Percentiles rank a stretch among this genome's conserved stretches.
phyloP scores from a whole-genome alignment of 768 basidiomycete species.

The Coprinopsis cinerea region DNA sequence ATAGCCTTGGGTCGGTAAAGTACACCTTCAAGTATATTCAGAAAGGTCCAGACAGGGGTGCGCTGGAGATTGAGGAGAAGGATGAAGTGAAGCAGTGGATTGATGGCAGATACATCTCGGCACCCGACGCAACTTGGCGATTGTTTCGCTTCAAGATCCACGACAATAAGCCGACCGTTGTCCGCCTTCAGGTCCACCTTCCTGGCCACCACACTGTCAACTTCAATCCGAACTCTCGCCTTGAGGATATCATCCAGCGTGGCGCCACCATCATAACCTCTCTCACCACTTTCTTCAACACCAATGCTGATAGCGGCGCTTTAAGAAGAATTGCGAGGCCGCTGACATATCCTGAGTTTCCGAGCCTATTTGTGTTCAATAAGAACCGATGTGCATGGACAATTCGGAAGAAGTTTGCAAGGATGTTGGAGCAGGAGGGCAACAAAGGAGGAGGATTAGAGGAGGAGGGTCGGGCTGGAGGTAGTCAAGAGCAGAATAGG shows the following conservation, averaged over 20 bases:
- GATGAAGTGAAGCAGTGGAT: conserved; percentile 33
- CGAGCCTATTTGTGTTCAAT: conserved; percentile 14
- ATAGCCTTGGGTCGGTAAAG: conserved; percentile 33
- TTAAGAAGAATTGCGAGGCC: neutral
- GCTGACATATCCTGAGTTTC: conserved; percentile 32
- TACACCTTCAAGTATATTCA: conserved; percentile 46
- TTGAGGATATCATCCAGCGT: conserved; percentile 17
- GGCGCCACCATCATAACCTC: conserved; percentile 13
- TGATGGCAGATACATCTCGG: conserved; percentile 32
- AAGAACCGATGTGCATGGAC: conserved; percentile 23
- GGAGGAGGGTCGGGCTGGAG: too few relatives aligned
- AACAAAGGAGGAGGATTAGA: too few relatives aligned
- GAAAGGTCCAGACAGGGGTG: conserved; percentile 40
- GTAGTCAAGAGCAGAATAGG: too few relatives aligned
- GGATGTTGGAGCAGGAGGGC: too few relatives aligned
- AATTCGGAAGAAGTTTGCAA: conserved; percentile 22
- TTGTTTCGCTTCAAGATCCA: conserved; percentile 30
- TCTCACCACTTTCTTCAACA: conserved; percentile 27
- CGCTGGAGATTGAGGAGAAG: conserved; percentile 27
- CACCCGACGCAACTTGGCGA: conserved; percentile 29
- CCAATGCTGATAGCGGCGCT: conserved; percentile 18
- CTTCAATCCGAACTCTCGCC: conserved; percentile 26
- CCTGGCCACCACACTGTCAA: conserved; percentile 31
- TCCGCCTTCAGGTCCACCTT: conserved; percentile 40
- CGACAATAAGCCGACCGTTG: conserved; percentile 30